Conservation (phyloP, 2,329 filamentous ascomycete species). For the Fusarium sp. region DNA sequence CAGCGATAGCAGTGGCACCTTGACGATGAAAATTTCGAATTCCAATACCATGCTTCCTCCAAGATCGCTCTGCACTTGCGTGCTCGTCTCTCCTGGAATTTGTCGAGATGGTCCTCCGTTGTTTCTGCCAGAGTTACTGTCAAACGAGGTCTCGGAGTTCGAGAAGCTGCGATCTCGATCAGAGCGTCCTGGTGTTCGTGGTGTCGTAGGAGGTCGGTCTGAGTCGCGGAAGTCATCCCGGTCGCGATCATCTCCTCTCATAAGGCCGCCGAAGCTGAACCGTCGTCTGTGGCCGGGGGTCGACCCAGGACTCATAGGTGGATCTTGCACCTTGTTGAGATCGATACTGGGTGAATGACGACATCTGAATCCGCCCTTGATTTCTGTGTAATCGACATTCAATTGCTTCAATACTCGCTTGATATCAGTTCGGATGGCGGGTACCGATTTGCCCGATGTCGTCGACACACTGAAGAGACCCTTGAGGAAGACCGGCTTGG, state of each 20-base stretch:
- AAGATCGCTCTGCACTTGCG: constrained; percentile 89
- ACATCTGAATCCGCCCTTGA: constrained; percentile 93
- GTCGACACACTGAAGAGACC: constrained; percentile 97
- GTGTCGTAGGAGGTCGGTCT: constrained; percentile 55
- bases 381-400: constrained; percentile 91
- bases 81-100: constrained; percentile 87
- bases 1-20: constrained; percentile 90
- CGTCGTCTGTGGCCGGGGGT: constrained; percentile 75
- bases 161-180: constrained; percentile 79
- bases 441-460: constrained; percentile 89
- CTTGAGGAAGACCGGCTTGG: constrained; percentile 95
- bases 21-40: constrained; percentile 98
- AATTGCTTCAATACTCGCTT: constrained; percentile 89
- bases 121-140: constrained; percentile 71
- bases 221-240: constrained; percentile 78
- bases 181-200: constrained; percentile 59
- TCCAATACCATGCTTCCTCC: constrained; percentile 85
- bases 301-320: constrained; percentile 68
- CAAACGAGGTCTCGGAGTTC: constrained; percentile 87
- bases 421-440: constrained; percentile 88
- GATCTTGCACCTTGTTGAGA: constrained; percentile 77
- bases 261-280: constrained; percentile 83
- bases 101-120: constrained; percentile 64
- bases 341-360: constrained; percentile 91
- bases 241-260: constrained; percentile 68